Conservation (phyloP, 139 green algal species). For the Chlamydomonas applanata region DNA sequence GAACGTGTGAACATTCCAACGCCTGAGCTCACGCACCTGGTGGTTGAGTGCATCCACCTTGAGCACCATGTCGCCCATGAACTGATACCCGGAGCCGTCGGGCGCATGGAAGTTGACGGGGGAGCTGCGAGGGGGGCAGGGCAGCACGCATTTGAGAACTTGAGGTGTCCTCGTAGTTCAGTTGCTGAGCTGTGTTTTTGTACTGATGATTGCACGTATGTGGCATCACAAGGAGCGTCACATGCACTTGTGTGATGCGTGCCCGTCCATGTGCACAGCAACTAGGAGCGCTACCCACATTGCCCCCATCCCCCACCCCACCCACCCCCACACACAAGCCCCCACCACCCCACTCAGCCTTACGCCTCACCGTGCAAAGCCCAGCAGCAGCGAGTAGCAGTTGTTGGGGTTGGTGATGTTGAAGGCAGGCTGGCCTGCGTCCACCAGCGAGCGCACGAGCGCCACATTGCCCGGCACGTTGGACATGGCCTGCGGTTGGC, state of each 20-base stretch:
- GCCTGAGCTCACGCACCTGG: conserved; percentile 58
- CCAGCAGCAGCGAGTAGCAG: conserved; percentile 79
- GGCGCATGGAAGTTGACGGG: conserved; percentile 93
- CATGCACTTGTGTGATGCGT: background rate
- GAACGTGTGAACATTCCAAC: background rate
- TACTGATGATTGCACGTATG: too few relatives aligned
- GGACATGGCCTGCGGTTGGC: conserved; percentile 71
- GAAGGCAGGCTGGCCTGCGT: conserved; percentile 80
- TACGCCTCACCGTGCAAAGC: conserved; percentile 57
- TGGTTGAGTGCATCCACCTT: conserved; percentile 84
- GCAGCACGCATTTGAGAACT: too few relatives aligned
- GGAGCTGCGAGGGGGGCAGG: too few relatives aligned
- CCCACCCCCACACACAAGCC: too few relatives aligned
- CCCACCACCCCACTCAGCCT: too few relatives aligned
- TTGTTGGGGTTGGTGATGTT: conserved; percentile 95
- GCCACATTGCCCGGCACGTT: conserved; percentile 78
- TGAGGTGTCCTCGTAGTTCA: too few relatives aligned
- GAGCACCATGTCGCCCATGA: conserved; percentile 86
- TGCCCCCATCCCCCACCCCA: background rate
- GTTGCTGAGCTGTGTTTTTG: too few relatives aligned
- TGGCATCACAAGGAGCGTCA: too few relatives aligned
- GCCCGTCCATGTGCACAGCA: background rate
- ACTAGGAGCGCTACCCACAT: background rate
- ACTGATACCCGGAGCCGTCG: conserved; percentile 93
- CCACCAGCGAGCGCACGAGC: conserved; percentile 68